Evolutionary conservation across 768 basidiomycete genomes (phyloP), one percentile per base, ranked within the genome.

Genomic region (Calocera viscosa): DNA sequence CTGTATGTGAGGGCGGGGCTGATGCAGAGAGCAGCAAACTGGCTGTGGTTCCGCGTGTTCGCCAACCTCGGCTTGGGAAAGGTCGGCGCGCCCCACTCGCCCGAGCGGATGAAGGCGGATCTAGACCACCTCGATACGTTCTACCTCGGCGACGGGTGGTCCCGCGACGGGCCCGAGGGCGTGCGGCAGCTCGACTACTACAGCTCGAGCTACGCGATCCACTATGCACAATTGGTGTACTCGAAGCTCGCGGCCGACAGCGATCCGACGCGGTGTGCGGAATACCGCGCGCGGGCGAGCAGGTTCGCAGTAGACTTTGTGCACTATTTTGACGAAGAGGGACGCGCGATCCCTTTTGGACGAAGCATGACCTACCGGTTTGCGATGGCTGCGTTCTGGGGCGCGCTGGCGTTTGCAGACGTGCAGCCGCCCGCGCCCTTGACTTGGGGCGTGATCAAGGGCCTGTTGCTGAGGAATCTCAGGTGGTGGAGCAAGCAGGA

Each of bases 1-100:
- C 17, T 1, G 2, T 65, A 32, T 2, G 30, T 5, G 24, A 60
- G 2, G 53, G 8, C 2, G 8, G 7, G 5, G 14, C 53, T 60
- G 38, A 33, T 28, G 12, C 8, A 19, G 16, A 41, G 19, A 66
- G 10, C 63, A 75, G 74, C 88, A 7, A 90, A 90, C 71, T 89
- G 88, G 87, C 79, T 91, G 5, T 90, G 88, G 88, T 90, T 90
- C 76, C 80, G 88, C 67, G 87, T 88, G 0, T 89, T 89, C 71
- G 84, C 88, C 19, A 91, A 90, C 72, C 81, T 89, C 5, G 88
- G 87, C 11, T 76, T 89, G 35, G 81, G 81, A 7, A 82, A 82
- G 65, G 86, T 84, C 49, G 84, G 83, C 1, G 86, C 86, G 1
- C 71, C 79, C 19, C 78, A 78, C 41, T 87, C 81, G 71, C 78